Conservation (phyloP, 345 rosid genomes). For the Trapa incisa region DNA sequence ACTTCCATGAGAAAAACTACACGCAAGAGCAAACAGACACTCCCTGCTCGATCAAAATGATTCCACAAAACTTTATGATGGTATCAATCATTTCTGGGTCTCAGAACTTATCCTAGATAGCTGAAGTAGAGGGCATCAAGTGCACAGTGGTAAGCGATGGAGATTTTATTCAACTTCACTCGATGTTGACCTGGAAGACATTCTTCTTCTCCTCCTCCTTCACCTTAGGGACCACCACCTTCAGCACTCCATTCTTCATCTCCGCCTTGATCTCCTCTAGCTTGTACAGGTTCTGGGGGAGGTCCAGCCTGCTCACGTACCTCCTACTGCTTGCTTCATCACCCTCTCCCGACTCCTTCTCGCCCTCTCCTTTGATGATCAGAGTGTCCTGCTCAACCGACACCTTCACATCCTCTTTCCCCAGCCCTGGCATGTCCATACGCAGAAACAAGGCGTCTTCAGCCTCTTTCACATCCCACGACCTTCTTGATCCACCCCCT, state of each 20-base stretch:
- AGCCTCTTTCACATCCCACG: slow-evolving; percentile 47
- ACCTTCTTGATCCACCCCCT: slow-evolving; percentile 16
- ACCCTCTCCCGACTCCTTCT: slow-evolving; percentile 20
- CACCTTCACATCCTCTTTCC: slow-evolving; percentile 29
- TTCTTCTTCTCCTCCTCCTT: slow-evolving; percentile 45
- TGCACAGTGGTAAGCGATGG: no score
- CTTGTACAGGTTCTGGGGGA: slow-evolving; percentile 28
- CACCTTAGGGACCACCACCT: slow-evolving; percentile 62
- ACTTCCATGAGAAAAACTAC: no score
- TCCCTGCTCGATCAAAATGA: no score
- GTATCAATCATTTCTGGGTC: no score
- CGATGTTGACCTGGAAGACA: slow-evolving; percentile 35
- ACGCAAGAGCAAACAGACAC: no score
- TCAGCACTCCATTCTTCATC: slow-evolving; percentile 84
- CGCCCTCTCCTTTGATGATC: slow-evolving; percentile 47
- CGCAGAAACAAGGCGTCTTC: slow-evolving; percentile 16
- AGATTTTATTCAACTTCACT: slow-evolving; percentile 6
- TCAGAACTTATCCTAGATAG: no score
- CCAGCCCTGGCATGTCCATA: slow-evolving; percentile 37
- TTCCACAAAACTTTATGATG: no score
- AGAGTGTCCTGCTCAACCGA: slow-evolving; percentile 45
- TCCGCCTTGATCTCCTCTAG: slow-evolving; percentile 58
- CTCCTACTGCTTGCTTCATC: slow-evolving; percentile 27
- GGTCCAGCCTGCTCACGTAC: slow-evolving; percentile 36
- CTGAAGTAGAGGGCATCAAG: neutral